Percentiles rank a stretch among this genome's conserved stretches.
phyloP scores from a whole-genome alignment of 352 stramenopile species.

The Pythium dissotocum region DNA sequence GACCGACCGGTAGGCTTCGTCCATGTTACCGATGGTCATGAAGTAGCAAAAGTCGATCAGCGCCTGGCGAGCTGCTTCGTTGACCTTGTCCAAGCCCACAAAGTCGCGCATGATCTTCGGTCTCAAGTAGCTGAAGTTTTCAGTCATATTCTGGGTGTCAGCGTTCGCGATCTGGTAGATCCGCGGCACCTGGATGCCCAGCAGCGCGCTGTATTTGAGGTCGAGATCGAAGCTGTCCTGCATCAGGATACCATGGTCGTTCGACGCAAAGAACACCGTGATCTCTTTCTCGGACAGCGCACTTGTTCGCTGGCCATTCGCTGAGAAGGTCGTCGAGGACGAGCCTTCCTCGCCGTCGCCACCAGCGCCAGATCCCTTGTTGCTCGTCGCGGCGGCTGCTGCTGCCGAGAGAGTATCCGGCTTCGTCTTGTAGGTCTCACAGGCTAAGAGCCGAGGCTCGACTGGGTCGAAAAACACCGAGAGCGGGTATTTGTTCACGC shows the following conservation, averaged over 20 bases:
- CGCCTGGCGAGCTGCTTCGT: constrained; percentile 80
- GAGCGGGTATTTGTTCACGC: constrained; percentile 59
- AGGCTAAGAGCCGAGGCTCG: constrained; percentile 87
- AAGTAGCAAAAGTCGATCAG: constrained; percentile 96
- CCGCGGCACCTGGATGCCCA: constrained; percentile 85
- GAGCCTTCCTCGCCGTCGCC: constrained; percentile 5
- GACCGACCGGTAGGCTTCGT: constrained; percentile 93
- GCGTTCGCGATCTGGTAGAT: constrained; percentile 73
- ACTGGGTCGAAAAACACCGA: constrained; percentile 90
- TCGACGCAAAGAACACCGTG: constrained; percentile 91
- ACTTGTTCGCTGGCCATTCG: constrained; percentile 17
- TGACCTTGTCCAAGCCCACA: constrained; percentile 88
- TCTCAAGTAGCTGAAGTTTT: constrained; percentile 56
- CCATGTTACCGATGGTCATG: constrained; percentile 95
- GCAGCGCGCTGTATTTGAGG: constrained; percentile 71
- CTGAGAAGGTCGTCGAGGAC: neutral
- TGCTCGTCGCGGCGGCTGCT: neutral
- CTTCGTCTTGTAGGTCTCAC: constrained; percentile 70
- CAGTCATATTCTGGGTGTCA: constrained; percentile 44
- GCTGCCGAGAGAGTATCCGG: constrained; percentile 26
- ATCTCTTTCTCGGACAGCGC: constrained; percentile 81
- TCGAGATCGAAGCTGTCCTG: constrained; percentile 91
- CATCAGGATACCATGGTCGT: constrained; percentile 90
- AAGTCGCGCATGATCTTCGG: constrained; percentile 94
- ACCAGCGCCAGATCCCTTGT: constrained; percentile 27